phyloP scores from a whole-genome alignment of 2,329 filamentous ascomycete genomes.

The Ophiostoma montium region DNA sequence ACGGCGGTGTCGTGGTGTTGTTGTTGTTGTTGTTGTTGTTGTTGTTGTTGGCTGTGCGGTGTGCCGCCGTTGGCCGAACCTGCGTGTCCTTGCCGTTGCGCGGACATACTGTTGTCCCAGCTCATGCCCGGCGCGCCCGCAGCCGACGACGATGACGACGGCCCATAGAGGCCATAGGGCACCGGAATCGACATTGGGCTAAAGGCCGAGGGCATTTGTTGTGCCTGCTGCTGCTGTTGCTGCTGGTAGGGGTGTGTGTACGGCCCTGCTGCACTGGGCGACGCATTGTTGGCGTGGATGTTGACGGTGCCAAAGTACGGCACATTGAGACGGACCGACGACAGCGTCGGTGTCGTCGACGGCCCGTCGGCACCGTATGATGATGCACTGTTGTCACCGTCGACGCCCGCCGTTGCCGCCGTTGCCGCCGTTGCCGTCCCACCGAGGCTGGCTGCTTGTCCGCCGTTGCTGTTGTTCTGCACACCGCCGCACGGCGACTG shows the following conservation, averaged over 20 bases:
- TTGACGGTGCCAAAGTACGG: slow-evolving; percentile 34
- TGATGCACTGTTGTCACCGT: not conserved
- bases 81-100: not conserved
- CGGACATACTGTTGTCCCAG: not conserved
- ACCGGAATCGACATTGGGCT: not conserved
- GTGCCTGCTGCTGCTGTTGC: not conserved
- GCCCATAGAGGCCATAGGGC: not conserved
- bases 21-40: not conserved
- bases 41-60: too few species aligned
- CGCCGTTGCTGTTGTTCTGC: not conserved
- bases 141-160: not conserved
- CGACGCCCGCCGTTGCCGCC: not conserved
- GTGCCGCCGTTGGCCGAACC: too few species aligned
- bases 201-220: not conserved
- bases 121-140: not conserved
- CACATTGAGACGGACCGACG: slow-evolving; percentile 25
- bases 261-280: not conserved
- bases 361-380: not conserved
- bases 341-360: not conserved
- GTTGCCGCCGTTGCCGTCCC: too few species aligned
- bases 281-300: slow-evolving; percentile 19
- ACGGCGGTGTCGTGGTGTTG: not conserved
- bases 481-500: not conserved
- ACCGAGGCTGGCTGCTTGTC: not conserved
- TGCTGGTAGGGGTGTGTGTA: not conserved